Base-by-base conservation (phyloP, 139 green algal species). In the Coccomyxa sp. region DNA sequence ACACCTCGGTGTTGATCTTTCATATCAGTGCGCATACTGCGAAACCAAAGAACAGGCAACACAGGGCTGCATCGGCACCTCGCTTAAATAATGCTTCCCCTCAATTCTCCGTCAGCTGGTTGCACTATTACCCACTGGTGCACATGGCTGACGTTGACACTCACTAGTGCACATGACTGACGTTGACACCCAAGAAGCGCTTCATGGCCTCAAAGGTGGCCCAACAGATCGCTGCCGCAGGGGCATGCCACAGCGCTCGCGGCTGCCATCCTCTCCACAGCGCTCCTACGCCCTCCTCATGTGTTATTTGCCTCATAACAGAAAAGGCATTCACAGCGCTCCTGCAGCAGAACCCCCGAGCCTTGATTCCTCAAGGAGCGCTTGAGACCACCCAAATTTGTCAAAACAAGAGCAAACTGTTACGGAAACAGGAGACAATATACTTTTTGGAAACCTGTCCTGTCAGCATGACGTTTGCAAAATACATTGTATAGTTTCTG, bases 191-290 rank as follows among this genome's bases (percentile, higher is more conserved):
- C 82, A 97, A 82, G 32, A 96, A 17, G 1, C 71, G 74, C 90
- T 99, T 99, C 45, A 88, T 84, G 14, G 87, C 92, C 83, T 99
- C 97, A 83, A 99, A 99, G 0, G 96, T 98, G 58, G 92, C 93
- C 97, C 97, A 99, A 82, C 92, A 98, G 32, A 99, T 92, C 15
- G 97, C 97, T 11, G 94, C 97, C 13, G 96, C 91, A 1, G 97
- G 97, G 0, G 93, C 90, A 88, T 99, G 92, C 86, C 98, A 99
- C 31, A 99, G 77, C 59, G 99, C 92, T 0, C 97, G 90, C 0
- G 97, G 93, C 84, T 89, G 90, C 85, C 95, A 66, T 13, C 97
- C 97, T 3, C 89, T 81, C 90, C 92, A 93, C 60, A 99, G 86
- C 25, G 92, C 94, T 1, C 77, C 28, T 7, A 77, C 28, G 0